phyloP scores from a whole-genome alignment of 2,329 filamentous ascomycete species.

The Botryosphaeria dothidea region DNA sequence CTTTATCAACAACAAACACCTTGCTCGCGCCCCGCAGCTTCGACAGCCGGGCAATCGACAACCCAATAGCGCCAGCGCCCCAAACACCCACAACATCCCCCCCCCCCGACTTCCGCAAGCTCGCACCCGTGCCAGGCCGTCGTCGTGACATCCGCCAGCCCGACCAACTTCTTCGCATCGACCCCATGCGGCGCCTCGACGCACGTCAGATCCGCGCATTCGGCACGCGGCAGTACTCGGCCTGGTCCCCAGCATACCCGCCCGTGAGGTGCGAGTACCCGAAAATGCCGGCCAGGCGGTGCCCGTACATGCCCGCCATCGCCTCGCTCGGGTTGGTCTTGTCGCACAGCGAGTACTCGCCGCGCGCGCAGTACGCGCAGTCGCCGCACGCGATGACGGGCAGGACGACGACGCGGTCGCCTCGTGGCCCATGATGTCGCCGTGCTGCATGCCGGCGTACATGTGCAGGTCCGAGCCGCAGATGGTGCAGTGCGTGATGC shows the following conservation, averaged over 20 bases:
- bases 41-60: too few relatives aligned
- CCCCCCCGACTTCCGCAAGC: not conserved
- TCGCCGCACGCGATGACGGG: not conserved
- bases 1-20: not conserved
- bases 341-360: not conserved
- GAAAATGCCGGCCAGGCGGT: not conserved
- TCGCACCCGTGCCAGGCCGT: not conserved
- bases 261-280: not conserved
- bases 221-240: not conserved
- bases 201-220: not conserved
- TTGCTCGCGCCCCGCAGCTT: not conserved
- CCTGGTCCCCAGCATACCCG: not conserved
- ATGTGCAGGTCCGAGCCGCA: slow-evolving; percentile 40
- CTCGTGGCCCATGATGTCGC: slow-evolving; percentile 20
- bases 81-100: not conserved
- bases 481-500: slow-evolving; percentile 36
- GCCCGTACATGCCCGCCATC: not conserved
- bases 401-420: slow-evolving; percentile 22
- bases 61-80: too few relatives aligned
- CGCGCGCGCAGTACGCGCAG: not conserved
- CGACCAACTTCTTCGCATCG: not conserved
- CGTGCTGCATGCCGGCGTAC: slow-evolving; percentile 25
- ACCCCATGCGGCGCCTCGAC: not conserved
- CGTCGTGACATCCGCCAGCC: not conserved
- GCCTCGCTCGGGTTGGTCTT: not conserved